Evolutionary conservation across 2,329 filamentous ascomycete genomes (phyloP).

Genomic region (Diaporthe caulivora): DNA sequence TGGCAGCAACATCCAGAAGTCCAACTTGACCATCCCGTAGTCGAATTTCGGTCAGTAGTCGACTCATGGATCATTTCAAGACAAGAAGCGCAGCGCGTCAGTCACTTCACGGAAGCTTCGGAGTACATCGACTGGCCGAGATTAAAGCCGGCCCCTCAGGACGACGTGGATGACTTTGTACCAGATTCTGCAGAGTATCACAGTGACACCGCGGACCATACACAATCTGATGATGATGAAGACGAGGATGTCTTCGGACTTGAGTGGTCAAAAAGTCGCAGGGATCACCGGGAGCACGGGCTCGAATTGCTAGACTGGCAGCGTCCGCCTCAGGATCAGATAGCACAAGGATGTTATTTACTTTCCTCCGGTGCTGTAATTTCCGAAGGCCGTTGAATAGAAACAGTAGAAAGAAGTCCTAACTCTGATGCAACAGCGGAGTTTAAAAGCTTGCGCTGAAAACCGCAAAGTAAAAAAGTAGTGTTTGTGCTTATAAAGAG

Average conservation of each 20-base stretch:
- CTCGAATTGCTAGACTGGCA: conserved; percentile 3
- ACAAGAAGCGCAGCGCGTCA: conserved; percentile 44
- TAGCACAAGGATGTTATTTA: neutral
- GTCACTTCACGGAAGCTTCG: conserved; percentile 19
- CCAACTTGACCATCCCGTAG: conserved; percentile 11
- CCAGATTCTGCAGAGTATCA: too few relatives aligned
- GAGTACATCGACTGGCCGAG: conserved; percentile 32
- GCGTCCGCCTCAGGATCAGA: neutral
- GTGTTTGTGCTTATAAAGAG: too few relatives aligned
- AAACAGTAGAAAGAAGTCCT: neutral
- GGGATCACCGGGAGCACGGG: neutral
- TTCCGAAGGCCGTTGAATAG: neutral
- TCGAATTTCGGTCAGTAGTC: conserved; percentile 22
- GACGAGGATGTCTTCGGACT: neutral
- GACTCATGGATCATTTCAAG: conserved; percentile 48
- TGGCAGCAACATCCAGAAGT: conserved; percentile 20
- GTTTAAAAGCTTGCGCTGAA: too few relatives aligned
- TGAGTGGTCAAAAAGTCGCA: neutral
- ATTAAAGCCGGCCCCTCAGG: neutral
- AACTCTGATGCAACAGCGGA: too few relatives aligned
- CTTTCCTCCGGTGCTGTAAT: neutral
- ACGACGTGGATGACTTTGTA: neutral
- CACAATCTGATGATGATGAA: neutral
- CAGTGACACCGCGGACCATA: neutral
- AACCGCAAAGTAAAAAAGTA: too few relatives aligned